phyloP scores from a whole-genome alignment of 2,329 filamentous ascomycete genomes.

The Trichoderma simmonsii region DNA sequence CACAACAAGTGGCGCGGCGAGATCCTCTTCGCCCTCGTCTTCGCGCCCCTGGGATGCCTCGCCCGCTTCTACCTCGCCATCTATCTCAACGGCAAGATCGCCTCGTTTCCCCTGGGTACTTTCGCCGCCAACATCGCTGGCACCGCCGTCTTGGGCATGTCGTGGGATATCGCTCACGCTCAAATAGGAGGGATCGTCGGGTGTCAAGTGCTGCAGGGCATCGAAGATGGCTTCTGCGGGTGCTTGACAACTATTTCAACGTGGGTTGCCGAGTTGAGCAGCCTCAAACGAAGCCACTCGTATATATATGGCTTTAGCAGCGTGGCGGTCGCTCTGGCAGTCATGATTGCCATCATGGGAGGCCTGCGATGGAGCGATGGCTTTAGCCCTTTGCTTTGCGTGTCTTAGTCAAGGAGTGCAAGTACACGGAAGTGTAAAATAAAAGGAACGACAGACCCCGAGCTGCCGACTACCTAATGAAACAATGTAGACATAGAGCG shows the following conservation, averaged over 20 bases:
- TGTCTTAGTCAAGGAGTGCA: background rate
- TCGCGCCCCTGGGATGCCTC: constrained; percentile 78
- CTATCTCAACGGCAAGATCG: constrained; percentile 63
- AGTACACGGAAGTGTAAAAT: background rate
- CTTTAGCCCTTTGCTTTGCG: constrained; percentile 44
- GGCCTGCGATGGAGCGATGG: constrained; percentile 67
- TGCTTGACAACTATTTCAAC: constrained; percentile 65
- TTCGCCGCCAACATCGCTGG: constrained; percentile 79
- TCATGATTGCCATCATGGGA: constrained; percentile 71
- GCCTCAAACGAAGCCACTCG: constrained; percentile 49
- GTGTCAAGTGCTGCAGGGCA: constrained; percentile 65
- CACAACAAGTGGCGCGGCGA: constrained; percentile 72
- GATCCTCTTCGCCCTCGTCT: constrained; percentile 72
- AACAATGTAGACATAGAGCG: background rate
- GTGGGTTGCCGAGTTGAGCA: constrained; percentile 60
- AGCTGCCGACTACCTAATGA: background rate
- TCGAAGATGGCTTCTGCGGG: constrained; percentile 67
- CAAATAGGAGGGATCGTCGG: constrained; percentile 54
- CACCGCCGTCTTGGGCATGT: constrained; percentile 69
- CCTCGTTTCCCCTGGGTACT: constrained; percentile 78
- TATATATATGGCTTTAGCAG: constrained; percentile 68
- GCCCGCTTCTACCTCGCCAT: constrained; percentile 70
- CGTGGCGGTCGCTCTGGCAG: constrained; percentile 53
- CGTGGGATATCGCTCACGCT: constrained; percentile 74
- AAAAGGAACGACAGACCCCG: background rate